Conservation (phyloP, 306 rosid genomes). For the Erythrophleum fordii region DNA sequence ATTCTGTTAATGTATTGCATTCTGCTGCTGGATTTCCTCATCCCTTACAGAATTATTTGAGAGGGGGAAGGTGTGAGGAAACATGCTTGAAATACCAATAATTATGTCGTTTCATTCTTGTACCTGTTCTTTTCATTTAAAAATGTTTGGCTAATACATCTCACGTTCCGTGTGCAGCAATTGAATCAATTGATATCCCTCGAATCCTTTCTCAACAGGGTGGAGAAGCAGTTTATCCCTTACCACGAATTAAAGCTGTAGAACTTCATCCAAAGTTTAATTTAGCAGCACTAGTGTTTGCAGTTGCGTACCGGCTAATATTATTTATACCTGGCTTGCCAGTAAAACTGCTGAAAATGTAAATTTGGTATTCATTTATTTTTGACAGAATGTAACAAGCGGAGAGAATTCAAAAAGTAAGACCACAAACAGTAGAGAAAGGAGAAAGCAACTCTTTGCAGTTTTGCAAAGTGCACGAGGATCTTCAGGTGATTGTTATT, state of each 20-base stretch:
- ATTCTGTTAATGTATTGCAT: slow-evolving; percentile 1
- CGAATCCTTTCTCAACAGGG: slow-evolving; percentile 98
- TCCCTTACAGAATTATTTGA: slow-evolving; percentile 24
- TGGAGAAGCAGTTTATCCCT: slow-evolving; percentile 95
- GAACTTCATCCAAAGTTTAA: slow-evolving; percentile 93
- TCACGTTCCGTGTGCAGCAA: slow-evolving; percentile 64
- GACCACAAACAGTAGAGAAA: slow-evolving; percentile 74
- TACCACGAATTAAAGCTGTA: slow-evolving; percentile 78
- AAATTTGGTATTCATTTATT: slow-evolving; percentile 38
- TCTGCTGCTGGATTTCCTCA: slow-evolving; percentile 11
- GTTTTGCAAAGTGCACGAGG: slow-evolving; percentile 98
- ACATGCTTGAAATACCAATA: slow-evolving; percentile 16
- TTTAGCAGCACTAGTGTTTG: slow-evolving; percentile 85
- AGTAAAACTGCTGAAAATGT: slow-evolving; percentile 9
- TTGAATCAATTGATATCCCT: slow-evolving; percentile 93
- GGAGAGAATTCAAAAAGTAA: slow-evolving; percentile 78
- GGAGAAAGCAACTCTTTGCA: slow-evolving; percentile 94
- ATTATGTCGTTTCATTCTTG: slow-evolving; percentile 26
- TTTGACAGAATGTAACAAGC: slow-evolving; percentile 63
- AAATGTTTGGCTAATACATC: slow-evolving; percentile 36
- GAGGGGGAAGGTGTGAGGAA: slow-evolving; percentile 3
- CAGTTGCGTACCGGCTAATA: slow-evolving; percentile 65
- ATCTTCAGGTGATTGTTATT: slow-evolving; percentile 77
- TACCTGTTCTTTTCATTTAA: slow-evolving; percentile 19
- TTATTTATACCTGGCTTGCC: slow-evolving; percentile 16